Conservation (phyloP, 2,329 filamentous ascomycete species). For the Colletotrichum agaves region DNA sequence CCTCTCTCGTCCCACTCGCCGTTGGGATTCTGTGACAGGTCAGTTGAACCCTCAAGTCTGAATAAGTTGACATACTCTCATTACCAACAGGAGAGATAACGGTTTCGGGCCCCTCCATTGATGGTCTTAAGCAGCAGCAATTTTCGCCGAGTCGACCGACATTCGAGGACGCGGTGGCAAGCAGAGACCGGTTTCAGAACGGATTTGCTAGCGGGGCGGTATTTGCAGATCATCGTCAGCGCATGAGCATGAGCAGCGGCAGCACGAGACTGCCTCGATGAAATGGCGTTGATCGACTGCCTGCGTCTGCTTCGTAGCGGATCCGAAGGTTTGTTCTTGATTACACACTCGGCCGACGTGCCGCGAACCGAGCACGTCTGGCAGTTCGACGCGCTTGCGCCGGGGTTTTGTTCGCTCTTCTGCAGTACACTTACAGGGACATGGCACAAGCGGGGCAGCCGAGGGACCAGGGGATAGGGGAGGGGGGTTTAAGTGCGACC, state of each 20-base stretch:
- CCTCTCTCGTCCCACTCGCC: not conserved
- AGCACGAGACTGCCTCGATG: not conserved
- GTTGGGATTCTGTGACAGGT: constrained; percentile 16
- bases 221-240: no score
- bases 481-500: no score
- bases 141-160: constrained; percentile 19
- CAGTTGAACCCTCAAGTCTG: not conserved
- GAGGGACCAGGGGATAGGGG: not conserved
- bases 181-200: constrained; percentile 10
- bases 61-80: constrained; percentile 24
- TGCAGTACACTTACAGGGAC: not conserved
- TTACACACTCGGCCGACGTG: constrained; percentile 17
- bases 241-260: no score
- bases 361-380: constrained; percentile 13
- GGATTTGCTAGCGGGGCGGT: no score
- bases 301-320: constrained; percentile 4
- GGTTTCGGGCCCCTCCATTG: not conserved
- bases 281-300: not conserved
- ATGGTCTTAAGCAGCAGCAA: not conserved
- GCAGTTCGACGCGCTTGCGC: constrained; percentile 14
- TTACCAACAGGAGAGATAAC: constrained; percentile 26
- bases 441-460: not conserved
- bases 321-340: constrained; percentile 16
- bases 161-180: not conserved
- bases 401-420: constrained; percentile 21